Evolutionary conservation across 1,139 yeast genomes (phyloP), one percentile per base, ranked within the genome.

Genomic region (Geotrichum histeridarum): DNA sequence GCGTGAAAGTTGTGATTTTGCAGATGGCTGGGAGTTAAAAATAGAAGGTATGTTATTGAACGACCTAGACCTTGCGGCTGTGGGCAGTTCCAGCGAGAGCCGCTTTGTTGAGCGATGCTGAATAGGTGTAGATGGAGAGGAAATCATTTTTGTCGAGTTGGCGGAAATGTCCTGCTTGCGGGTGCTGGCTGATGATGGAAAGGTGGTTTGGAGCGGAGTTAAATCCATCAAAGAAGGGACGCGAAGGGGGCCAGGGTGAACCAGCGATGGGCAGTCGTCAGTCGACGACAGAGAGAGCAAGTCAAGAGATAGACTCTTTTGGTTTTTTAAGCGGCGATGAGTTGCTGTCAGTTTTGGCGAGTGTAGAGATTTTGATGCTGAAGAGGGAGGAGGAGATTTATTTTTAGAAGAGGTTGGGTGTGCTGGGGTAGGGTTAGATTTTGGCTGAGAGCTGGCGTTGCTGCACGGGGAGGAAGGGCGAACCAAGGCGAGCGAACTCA

Each of bases 291-390:
- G 15, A 17, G 14, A 8, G 17, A 17, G 39, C 11, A 52, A 42
- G 41, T 48, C 47, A 8, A 52, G 36, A n/a, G 55, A 52, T 9
- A 52, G 49, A 37, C 48, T 52, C 42, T 52, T 52, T 9, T 51
- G 42, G 22, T 52, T 52, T 48, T 49, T 18, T 1, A 27, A 22
- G n/a, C 55, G 55, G 35, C 50, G 45, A 9, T 35, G 44, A 32
- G 36, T 37, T 14, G 22, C 35, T 6, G 42, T 18, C 9, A n/a
- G 45, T n/a, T 22, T 15, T 9, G 51, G 54, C 12, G 42, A 38
- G 22, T 47, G 51, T 22, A 51, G 54, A 2, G 41, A 38, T 18
- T 39, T 15, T 11, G 54, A 42, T 17, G 54, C 48, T 5, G 36
- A 15, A n/a, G 46, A 15, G 9, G 32, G 38, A 43, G 47, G 38